A percentile compares a stretch with the other conserved stretches of the same genome.
Conservation (phyloP, 1,139 yeast genomes). For the Meyerozyma carpophila region DNA sequence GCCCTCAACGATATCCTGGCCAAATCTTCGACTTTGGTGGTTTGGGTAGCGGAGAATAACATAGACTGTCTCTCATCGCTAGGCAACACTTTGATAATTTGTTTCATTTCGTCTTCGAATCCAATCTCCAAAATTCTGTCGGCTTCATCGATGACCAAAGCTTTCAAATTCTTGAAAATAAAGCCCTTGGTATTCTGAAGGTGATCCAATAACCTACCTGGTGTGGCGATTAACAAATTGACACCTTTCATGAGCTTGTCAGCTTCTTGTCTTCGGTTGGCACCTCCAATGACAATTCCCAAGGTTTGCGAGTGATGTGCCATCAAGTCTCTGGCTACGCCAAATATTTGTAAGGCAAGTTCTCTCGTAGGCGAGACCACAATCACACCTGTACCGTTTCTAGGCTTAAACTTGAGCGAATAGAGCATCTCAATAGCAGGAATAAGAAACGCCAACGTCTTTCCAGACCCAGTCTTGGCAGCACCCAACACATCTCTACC, state of each 20-base stretch:
- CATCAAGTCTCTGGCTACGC: slow-evolving; percentile 93
- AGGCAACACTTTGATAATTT: slow-evolving; percentile 90
- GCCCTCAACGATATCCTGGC: slow-evolving; percentile 94
- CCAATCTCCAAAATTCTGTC: slow-evolving; percentile 96
- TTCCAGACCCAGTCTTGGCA: slow-evolving; percentile 98
- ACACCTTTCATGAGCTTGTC: slow-evolving; percentile 93
- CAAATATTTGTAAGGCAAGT: slow-evolving; percentile 92
- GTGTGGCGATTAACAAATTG: slow-evolving; percentile 89
- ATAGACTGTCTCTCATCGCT: slow-evolving; percentile 92
- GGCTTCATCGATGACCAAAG: slow-evolving; percentile 92
- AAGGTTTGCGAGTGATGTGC: slow-evolving; percentile 88
- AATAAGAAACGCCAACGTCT: slow-evolving; percentile 87
- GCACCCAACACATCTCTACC: slow-evolving; percentile 97
- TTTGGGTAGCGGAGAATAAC: slow-evolving; percentile 97
- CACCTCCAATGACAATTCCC: slow-evolving; percentile 98
- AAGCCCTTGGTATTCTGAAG: slow-evolving; percentile 93
- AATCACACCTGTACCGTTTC: slow-evolving; percentile 88
- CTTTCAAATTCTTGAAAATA: slow-evolving; percentile 89
- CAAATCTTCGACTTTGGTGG: slow-evolving; percentile 96
- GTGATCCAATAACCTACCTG: slow-evolving; percentile 95
- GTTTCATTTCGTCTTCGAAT: slow-evolving; percentile 97
- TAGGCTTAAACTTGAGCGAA: slow-evolving; percentile 83
- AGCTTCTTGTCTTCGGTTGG: slow-evolving; percentile 95
- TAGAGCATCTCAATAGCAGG: slow-evolving; percentile 93
- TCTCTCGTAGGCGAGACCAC: slow-evolving; percentile 88